Conservation (phyloP, 2,329 filamentous ascomycete genomes). For the Knoxdaviesia capensis region DNA sequence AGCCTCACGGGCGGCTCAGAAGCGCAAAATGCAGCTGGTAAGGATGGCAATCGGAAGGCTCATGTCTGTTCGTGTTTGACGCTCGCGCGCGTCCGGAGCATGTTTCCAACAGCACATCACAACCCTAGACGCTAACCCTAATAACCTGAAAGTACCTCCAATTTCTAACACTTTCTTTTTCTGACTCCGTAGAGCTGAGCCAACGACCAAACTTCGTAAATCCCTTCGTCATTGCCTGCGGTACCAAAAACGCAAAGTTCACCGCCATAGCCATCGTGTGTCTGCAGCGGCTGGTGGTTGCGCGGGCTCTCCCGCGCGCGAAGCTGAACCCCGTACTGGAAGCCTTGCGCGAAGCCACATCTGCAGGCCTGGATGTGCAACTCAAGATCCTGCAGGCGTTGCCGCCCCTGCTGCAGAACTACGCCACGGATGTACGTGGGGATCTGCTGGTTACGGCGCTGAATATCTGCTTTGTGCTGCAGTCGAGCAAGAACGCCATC, state of each 20-base stretch:
- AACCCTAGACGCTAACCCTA: slow-evolving; percentile 5
- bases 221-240: slow-evolving; percentile 84
- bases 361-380: slow-evolving; percentile 68
- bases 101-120: no score
- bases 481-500: slow-evolving; percentile 78
- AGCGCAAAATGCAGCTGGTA: slow-evolving; percentile 52
- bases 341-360: slow-evolving; percentile 70
- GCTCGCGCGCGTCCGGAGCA: no score
- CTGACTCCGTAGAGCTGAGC: slow-evolving; percentile 14
- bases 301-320: slow-evolving; percentile 56
- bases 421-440: slow-evolving; percentile 60
- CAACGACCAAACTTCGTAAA: slow-evolving; percentile 70
- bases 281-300: slow-evolving; percentile 71
- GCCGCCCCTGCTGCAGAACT: slow-evolving; percentile 78
- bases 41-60: slow-evolving; percentile 2
- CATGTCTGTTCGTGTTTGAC: no score
- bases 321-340: slow-evolving; percentile 74
- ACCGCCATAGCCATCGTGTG: slow-evolving; percentile 74
- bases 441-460: slow-evolving; percentile 64
- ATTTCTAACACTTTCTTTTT: slow-evolving; percentile 88
- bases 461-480: slow-evolving; percentile 80
- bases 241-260: slow-evolving; percentile 77
- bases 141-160: slow-evolving; percentile 36
- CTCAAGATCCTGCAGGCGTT: slow-evolving; percentile 88
- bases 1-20: slow-evolving; percentile 54